These are phyloP conservation scores for Agaricus blazei DNA, from an alignment of 768 basidiomycete genomes.

Conservation along the genomic window DNA sequence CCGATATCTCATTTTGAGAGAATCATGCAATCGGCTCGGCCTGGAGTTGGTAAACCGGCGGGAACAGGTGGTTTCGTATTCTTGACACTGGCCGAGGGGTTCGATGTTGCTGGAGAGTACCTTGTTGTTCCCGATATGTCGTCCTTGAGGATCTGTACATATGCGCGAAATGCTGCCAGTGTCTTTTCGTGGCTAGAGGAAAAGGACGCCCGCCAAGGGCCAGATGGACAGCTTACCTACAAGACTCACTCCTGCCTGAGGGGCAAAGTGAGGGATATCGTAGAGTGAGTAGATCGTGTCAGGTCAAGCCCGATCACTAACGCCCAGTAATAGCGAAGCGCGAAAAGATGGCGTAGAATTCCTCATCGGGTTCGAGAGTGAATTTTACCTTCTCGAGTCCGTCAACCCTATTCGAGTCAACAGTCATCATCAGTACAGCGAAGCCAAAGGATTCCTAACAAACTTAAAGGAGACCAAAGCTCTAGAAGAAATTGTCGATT, in stretches of 20 bases:
- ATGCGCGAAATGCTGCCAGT: constrained; percentile 55
- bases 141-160: constrained; percentile 47
- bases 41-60: constrained; percentile 47
- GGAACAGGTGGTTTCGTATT: constrained; percentile 48
- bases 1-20: constrained; percentile 49
- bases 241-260: constrained; percentile 58
- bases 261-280: constrained; percentile 43
- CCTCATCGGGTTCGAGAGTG: constrained; percentile 64
- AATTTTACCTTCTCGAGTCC: constrained; percentile 57
- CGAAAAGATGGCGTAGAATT: constrained; percentile 33
- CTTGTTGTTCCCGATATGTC: constrained; percentile 53
- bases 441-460: constrained; percentile 29
- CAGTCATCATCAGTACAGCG: constrained; percentile 42
- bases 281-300: constrained; percentile 36
- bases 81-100: constrained; percentile 41
- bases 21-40: constrained; percentile 45
- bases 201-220: constrained; percentile 34
- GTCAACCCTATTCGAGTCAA: constrained; percentile 27
- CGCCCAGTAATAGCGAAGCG: neutral
- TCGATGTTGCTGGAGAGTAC: constrained; percentile 50
- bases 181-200: constrained; percentile 70
- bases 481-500: constrained; percentile 55
- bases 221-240: constrained; percentile 27
- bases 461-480: constrained; percentile 40
- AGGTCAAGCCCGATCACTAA: neutral